Evolutionary conservation across 179 eudicot species (phyloP).

Genomic region (Vitellaria paradoxa): DNA sequence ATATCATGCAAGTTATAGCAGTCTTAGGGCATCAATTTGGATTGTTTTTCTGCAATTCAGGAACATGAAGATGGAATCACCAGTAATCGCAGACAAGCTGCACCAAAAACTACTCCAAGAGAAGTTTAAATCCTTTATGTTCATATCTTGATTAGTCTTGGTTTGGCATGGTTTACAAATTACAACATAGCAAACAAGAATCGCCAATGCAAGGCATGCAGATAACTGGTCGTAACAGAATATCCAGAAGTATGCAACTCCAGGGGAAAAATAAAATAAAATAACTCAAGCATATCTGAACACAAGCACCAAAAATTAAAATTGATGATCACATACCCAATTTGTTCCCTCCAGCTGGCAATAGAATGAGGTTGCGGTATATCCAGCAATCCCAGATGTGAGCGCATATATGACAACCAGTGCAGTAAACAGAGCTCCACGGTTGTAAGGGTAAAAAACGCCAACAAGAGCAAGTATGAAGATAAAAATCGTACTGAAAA

Average conservation of each 20-base stretch:
- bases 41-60: too few species aligned
- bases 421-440: conserved; percentile 47
- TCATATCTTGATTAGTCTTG: too few species aligned
- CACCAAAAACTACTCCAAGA: too few species aligned
- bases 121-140: too few species aligned
- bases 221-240: background rate
- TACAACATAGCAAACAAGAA: background rate
- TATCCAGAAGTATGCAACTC: background rate
- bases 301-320: background rate
- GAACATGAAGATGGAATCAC: too few species aligned
- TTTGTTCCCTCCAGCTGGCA: conserved; percentile 36
- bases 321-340: conserved; percentile 25
- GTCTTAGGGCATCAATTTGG: too few species aligned
- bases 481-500: conserved; percentile 30
- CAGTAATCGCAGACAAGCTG: too few species aligned
- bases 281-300: background rate
- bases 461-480: conserved; percentile 44
- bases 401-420: conserved; percentile 47
- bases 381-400: conserved; percentile 46
- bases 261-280: background rate
- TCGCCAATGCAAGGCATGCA: background rate
- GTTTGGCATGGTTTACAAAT: too few species aligned
- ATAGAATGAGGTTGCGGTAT: conserved; percentile 34
- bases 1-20: too few species aligned
- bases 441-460: conserved; percentile 52